Evolutionary conservation across 345 rosid genomes (phyloP).

Genomic region (Hevea brasiliensis): DNA sequence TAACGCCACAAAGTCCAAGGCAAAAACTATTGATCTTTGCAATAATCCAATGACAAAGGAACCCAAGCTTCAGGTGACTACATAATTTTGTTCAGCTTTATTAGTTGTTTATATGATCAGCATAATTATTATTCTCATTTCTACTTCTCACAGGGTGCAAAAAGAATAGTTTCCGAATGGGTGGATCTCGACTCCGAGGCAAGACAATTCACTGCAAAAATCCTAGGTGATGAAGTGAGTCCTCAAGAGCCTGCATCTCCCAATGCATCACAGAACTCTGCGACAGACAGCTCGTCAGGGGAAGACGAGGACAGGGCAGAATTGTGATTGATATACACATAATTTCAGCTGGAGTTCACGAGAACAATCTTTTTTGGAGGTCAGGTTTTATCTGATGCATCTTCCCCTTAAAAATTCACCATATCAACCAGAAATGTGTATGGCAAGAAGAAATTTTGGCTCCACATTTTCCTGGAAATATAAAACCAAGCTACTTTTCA

Average conservation of each 20-base stretch:
- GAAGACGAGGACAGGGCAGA: slow-evolving; percentile 72
- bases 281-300: slow-evolving; percentile 21
- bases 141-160: slow-evolving; percentile 63
- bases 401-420: not conserved
- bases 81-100: not conserved
- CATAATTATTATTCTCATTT: not conserved
- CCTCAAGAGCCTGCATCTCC: slow-evolving; percentile 41
- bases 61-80: slow-evolving; percentile 86
- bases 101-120: not conserved
- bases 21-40: slow-evolving; percentile 96
- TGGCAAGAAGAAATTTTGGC: not conserved
- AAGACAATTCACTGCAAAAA: slow-evolving; percentile 64
- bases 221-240: slow-evolving; percentile 70
- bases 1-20: slow-evolving; percentile 87
- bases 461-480: not conserved
- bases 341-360: not conserved
- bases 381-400: not conserved
- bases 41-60: slow-evolving; percentile 99
- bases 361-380: not conserved
- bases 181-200: slow-evolving; percentile 74
- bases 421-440: not conserved
- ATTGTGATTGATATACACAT: slow-evolving; percentile 33
- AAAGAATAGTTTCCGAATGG: slow-evolving; percentile 89
- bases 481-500: too few relatives aligned
- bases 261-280: slow-evolving; percentile 25